Conservation (phyloP, 768 basidiomycete species). For the Omphalotus guepiniiformis region DNA sequence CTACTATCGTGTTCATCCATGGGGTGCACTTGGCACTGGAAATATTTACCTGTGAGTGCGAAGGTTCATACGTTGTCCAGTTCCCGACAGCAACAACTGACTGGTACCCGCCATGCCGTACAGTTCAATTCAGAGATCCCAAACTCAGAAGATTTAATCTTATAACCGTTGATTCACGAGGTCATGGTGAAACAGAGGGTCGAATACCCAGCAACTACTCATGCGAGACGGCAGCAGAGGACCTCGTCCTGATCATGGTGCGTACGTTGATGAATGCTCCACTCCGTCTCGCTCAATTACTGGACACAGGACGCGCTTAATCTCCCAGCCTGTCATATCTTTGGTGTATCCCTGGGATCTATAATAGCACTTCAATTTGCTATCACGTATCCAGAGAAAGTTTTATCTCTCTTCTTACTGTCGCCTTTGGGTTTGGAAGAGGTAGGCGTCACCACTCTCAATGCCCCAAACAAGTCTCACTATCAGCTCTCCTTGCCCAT, state of each 20-base stretch:
- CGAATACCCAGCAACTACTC: constrained; percentile 22
- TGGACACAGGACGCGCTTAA: constrained; percentile 28
- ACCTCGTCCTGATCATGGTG: constrained; percentile 33
- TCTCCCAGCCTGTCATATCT: constrained; percentile 34
- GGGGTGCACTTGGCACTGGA: constrained; percentile 28
- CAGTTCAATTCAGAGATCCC: constrained; percentile 29
- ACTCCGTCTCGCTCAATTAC: background rate
- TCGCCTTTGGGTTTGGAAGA: constrained; percentile 32
- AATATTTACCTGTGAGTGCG: constrained; percentile 29
- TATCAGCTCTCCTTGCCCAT: too few relatives aligned
- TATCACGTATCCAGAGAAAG: constrained; percentile 28
- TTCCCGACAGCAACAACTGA: constrained; percentile 6
- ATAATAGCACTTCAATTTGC: constrained; percentile 30
- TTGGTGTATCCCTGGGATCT: constrained; percentile 33
- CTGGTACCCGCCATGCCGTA: constrained; percentile 7
- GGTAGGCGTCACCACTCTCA: constrained; percentile 16
- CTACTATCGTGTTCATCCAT: constrained; percentile 33
- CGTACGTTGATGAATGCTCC: constrained; percentile 1
- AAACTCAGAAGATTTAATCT: constrained; percentile 34
- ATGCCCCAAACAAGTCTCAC: background rate
- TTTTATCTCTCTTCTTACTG: constrained; percentile 31
- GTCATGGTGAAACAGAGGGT: constrained; percentile 29
- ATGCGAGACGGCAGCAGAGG: constrained; percentile 27
- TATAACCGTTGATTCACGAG: constrained; percentile 28
- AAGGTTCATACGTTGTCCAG: background rate